phyloP scores from a whole-genome alignment of 2,329 filamentous ascomycete species.

The Aspergillus sp. region DNA sequence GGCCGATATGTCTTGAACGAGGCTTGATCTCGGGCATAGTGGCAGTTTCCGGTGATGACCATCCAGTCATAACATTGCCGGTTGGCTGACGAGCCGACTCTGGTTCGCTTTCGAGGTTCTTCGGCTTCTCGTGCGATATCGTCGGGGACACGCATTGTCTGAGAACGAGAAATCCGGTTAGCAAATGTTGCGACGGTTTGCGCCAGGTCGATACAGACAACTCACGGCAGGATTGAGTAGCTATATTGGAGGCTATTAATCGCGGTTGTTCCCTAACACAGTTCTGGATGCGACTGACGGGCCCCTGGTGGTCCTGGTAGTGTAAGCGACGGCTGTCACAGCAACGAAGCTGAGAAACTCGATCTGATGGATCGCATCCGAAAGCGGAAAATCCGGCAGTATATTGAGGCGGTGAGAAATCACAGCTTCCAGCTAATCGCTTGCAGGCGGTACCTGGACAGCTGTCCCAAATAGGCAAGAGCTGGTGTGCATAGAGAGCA shows the following conservation, averaged over 20 bases:
- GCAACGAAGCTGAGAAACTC: no score
- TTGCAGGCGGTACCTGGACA: background rate
- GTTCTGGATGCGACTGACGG: no score
- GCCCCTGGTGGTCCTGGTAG: no score
- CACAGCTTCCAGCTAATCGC: background rate
- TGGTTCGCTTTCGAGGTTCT: background rate
- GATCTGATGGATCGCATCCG: background rate
- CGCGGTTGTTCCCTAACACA: no score
- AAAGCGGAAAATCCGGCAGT: background rate
- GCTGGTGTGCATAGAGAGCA: background rate
- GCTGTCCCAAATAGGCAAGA: background rate
- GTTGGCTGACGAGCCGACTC: background rate
- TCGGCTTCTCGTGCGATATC: background rate
- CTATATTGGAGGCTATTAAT: no score
- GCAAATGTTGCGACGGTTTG: background rate
- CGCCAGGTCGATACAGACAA: background rate
- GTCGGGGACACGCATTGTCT: background rate
- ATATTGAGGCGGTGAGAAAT: background rate
- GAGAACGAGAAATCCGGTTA: background rate
- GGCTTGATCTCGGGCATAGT: constrained; percentile 27
- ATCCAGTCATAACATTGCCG: constrained; percentile 22
- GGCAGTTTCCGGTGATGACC: constrained; percentile 22
- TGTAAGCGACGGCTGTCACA: no score
- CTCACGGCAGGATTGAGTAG: no score
- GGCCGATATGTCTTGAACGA: constrained; percentile 25